Conservation (phyloP, 2,329 filamentous ascomycete genomes). For the Ascocoryne sarcoides region DNA sequence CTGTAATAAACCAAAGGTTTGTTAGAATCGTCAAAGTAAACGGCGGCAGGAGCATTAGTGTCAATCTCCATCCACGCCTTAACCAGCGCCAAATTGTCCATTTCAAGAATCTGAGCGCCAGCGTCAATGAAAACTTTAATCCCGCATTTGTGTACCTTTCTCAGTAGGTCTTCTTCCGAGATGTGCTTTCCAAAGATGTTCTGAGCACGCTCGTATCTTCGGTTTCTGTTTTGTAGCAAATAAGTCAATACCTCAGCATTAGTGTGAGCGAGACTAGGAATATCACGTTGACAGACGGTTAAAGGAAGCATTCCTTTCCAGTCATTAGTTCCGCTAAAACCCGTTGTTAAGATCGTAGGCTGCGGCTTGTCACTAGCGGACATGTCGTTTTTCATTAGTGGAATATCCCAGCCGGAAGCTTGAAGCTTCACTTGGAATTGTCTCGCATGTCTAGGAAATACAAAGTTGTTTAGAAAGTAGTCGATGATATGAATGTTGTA, state of each 20-base stretch:
- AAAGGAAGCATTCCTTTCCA: constrained; percentile 49
- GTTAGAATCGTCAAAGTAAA: constrained; percentile 15
- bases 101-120: constrained; percentile 55
- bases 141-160: constrained; percentile 25
- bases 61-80: constrained; percentile 18
- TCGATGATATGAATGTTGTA: constrained; percentile 44
- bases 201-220: constrained; percentile 37
- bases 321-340: constrained; percentile 67
- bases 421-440: constrained; percentile 56
- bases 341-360: constrained; percentile 41
- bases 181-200: constrained; percentile 34
- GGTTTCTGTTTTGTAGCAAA: constrained; percentile 44
- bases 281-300: constrained; percentile 53
- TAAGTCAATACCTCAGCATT: constrained; percentile 56
- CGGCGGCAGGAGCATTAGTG: constrained; percentile 7
- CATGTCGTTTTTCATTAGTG: constrained; percentile 31
- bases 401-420: constrained; percentile 60
- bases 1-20: constrained; percentile 14
- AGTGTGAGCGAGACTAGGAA: constrained; percentile 46
- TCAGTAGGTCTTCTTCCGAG: constrained; percentile 38
- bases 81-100: constrained; percentile 34
- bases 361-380: constrained; percentile 32
- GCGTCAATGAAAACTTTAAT: constrained; percentile 55
- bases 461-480: constrained; percentile 53
- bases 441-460: constrained; percentile 57